Evolutionary conservation across 768 basidiomycete genomes (phyloP).

Genomic region (Boletus bicolor): DNA sequence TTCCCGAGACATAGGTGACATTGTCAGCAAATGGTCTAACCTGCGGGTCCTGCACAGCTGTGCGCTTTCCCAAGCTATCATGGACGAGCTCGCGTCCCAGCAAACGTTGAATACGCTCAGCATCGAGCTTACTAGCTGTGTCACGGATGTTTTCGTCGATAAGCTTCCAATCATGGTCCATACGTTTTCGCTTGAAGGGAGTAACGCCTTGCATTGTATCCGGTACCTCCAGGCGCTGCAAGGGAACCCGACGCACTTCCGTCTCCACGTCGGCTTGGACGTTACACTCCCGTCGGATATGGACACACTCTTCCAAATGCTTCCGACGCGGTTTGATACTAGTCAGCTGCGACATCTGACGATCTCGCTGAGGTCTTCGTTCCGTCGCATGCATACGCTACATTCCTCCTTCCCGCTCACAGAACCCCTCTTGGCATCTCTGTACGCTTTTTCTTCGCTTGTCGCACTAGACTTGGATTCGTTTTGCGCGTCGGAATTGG

Average conservation of each 20-base stretch:
- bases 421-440: not conserved
- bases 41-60: conserved; percentile 6
- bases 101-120: conserved; percentile 6
- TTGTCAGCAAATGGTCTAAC: conserved; percentile 9
- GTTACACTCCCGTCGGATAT: conserved; percentile 4
- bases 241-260: not conserved
- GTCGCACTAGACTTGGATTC: conserved; percentile 6
- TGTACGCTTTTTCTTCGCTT: conserved; percentile 8
- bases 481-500: conserved; percentile 8
- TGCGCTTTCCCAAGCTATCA: conserved; percentile 8
- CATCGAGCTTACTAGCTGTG: conserved; percentile 7
- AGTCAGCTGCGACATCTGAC: not conserved
- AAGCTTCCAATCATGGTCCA: conserved; percentile 6
- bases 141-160: not conserved
- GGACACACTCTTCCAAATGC: conserved; percentile 4
- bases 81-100: conserved; percentile 7
- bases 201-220: conserved; percentile 4
- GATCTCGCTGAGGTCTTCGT: conserved; percentile 7
- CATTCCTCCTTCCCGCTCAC: conserved; percentile 3
- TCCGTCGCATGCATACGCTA: not conserved
- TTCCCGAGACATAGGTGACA: conserved; percentile 7
- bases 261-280: conserved; percentile 2
- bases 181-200: conserved; percentile 9
- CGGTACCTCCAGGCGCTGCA: conserved; percentile 9
- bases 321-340: conserved; percentile 4